phyloP scores from a whole-genome alignment of 176 grass and related monocot species.

The Poa annua region DNA sequence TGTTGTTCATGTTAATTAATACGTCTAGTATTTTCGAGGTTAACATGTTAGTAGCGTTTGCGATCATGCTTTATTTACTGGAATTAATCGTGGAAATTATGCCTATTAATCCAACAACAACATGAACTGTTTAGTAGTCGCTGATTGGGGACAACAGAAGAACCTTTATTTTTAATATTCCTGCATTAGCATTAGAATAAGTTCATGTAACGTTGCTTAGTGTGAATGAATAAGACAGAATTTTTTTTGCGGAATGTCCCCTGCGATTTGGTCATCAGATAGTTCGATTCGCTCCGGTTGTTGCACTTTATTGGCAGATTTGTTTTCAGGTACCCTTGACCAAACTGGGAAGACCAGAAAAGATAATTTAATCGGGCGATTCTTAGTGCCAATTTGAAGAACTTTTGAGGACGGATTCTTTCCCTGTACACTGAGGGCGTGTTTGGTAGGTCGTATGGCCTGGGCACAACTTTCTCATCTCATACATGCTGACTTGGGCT shows the following conservation, averaged over 20 bases:
- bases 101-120: no score
- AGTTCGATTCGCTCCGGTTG: background rate
- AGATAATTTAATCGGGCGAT: background rate
- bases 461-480: no score
- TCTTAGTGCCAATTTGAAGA: background rate
- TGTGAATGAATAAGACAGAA: background rate
- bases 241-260: constrained; percentile 4
- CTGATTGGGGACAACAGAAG: background rate
- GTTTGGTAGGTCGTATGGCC: no score
- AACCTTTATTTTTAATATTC: background rate
- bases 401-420: background rate
- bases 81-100: no score
- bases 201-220: constrained; percentile 1
- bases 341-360: background rate
- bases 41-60: no score
- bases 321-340: background rate
- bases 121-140: background rate
- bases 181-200: background rate
- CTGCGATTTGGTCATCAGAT: background rate
- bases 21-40: no score
- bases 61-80: no score
- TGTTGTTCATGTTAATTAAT: no score
- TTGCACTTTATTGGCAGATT: background rate
- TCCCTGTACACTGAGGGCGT: background rate
- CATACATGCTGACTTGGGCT: no score